phyloP scores from a whole-genome alignment of 139 green algal genomes.

The Asterochloris sp. region DNA sequence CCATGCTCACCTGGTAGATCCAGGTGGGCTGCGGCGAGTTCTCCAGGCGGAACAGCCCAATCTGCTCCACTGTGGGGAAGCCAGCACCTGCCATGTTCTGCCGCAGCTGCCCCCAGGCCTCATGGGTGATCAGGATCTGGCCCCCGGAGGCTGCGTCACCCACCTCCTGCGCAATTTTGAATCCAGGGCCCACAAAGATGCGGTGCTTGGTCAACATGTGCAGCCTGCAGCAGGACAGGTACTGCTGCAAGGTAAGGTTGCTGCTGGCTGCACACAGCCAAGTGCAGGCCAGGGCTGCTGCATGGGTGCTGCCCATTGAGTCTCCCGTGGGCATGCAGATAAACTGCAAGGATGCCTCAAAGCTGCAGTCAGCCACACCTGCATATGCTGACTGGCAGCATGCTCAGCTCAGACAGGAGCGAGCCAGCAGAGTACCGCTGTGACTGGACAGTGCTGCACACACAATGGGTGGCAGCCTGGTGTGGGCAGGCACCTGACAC shows the following conservation, averaged over 20 bases:
- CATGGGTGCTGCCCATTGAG: too few species aligned
- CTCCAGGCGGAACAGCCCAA: conserved; percentile 62
- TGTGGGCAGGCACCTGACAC: background rate
- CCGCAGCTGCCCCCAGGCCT: conserved; percentile 57
- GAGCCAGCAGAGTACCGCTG: too few species aligned
- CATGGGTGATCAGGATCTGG: conserved; percentile 68
- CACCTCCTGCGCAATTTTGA: conserved; percentile 61
- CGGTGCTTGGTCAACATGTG: conserved; percentile 69
- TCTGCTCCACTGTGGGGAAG: conserved; percentile 73
- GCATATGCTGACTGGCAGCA: too few species aligned
- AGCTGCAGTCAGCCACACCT: background rate
- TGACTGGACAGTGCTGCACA: too few species aligned
- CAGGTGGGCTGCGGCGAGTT: conserved; percentile 41
- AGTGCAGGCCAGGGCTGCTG: too few species aligned
- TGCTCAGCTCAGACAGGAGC: too few species aligned
- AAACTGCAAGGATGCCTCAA: too few species aligned
- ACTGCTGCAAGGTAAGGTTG: too few species aligned
- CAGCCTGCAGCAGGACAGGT: conserved; percentile 25
- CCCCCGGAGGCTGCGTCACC: conserved; percentile 62
- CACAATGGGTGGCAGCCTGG: background rate
- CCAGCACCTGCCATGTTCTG: conserved; percentile 55
- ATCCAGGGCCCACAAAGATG: conserved; percentile 68
- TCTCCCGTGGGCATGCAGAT: too few species aligned
- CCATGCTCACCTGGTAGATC: conserved; percentile 50
- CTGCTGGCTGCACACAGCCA: too few species aligned